Evolutionary conservation across 2,329 filamentous ascomycete species (phyloP).

Genomic region (Exophiala xenobiotica): DNA sequence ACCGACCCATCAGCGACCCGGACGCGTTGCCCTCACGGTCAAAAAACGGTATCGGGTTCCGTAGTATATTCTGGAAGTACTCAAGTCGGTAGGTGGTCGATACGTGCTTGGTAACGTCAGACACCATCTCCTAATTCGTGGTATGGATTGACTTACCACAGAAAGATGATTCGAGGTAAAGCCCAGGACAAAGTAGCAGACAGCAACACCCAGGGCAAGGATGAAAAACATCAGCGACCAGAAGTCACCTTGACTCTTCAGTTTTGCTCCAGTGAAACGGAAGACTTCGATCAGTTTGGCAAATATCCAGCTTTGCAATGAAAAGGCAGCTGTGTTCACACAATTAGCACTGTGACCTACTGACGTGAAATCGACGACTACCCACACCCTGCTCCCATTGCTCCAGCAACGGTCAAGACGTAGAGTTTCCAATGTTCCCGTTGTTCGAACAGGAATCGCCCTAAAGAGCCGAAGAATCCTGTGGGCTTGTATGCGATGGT

Average conservation of each 20-base stretch:
- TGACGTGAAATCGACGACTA: too few relatives aligned
- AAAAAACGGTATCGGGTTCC: conserved; percentile 45
- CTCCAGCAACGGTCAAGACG: conserved; percentile 29
- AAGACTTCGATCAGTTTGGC: conserved; percentile 51
- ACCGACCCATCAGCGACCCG: conserved; percentile 48
- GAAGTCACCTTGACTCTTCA: conserved; percentile 48
- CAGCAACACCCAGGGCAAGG: conserved; percentile 48
- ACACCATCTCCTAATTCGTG: conserved; percentile 34
- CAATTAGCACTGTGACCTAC: too few relatives aligned
- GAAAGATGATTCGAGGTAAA: conserved; percentile 47
- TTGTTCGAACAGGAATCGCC: conserved; percentile 38
- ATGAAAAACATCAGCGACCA: conserved; percentile 59
- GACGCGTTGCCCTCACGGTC: conserved; percentile 49
- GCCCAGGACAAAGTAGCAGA: conserved; percentile 49
- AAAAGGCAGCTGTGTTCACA: conserved; percentile 55
- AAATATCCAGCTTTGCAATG: conserved; percentile 47
- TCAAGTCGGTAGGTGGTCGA: conserved; percentile 42
- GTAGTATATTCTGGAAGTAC: conserved; percentile 48
- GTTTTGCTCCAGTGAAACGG: conserved; percentile 40
- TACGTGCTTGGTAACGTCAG: conserved; percentile 33
- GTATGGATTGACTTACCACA: conserved; percentile 13
- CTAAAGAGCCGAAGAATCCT: conserved; percentile 32
- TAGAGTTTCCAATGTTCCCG: conserved; percentile 35
- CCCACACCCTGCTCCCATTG: conserved; percentile 36
- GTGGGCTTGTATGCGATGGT: conserved; percentile 20